These are phyloP conservation scores for Priceomyces melissophilus DNA, from an alignment of 805 yeast genomes.

Conservation along the genomic window DNA sequence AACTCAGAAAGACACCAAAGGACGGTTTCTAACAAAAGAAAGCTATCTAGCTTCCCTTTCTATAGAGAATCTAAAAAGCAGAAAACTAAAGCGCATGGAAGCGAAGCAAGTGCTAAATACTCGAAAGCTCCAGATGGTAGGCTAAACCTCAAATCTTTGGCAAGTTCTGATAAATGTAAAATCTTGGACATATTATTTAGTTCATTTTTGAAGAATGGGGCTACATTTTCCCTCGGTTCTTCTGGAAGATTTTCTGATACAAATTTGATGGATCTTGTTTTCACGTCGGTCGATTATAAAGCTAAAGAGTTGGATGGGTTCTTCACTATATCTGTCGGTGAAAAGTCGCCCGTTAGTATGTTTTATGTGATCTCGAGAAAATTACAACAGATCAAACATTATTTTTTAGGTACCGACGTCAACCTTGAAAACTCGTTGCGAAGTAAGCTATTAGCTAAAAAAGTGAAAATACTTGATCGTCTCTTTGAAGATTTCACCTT, in stretches of 20 bases:
- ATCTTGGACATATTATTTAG: constrained; percentile 18
- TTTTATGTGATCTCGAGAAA: constrained; percentile 4
- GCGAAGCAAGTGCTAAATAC: neutral
- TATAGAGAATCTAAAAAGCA: constrained; percentile 1
- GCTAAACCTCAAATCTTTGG: constrained; percentile 4
- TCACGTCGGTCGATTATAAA: constrained; percentile 19
- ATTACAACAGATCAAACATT: constrained; percentile 9
- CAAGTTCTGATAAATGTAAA: constrained; percentile 10
- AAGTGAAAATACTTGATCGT: constrained; percentile 11
- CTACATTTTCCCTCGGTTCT: constrained; percentile 14
- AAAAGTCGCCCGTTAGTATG: neutral
- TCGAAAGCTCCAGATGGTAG: neutral
- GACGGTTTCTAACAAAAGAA: neutral
- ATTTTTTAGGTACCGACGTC: constrained; percentile 11
- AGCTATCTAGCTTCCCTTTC: neutral
- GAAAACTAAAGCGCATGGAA: neutral
- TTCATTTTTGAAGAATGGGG: constrained; percentile 22
- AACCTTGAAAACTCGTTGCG: constrained; percentile 1
- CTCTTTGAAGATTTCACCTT: constrained; percentile 3
- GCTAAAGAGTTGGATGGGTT: constrained; percentile 15
- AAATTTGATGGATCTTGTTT: constrained; percentile 11
- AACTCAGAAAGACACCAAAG: neutral
- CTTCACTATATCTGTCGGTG: constrained; percentile 10
- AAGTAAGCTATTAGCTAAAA: constrained; percentile 7
- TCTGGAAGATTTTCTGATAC: neutral